phyloP scores from a whole-genome alignment of 352 stramenopile species.

The Phytophthora litchii region DNA sequence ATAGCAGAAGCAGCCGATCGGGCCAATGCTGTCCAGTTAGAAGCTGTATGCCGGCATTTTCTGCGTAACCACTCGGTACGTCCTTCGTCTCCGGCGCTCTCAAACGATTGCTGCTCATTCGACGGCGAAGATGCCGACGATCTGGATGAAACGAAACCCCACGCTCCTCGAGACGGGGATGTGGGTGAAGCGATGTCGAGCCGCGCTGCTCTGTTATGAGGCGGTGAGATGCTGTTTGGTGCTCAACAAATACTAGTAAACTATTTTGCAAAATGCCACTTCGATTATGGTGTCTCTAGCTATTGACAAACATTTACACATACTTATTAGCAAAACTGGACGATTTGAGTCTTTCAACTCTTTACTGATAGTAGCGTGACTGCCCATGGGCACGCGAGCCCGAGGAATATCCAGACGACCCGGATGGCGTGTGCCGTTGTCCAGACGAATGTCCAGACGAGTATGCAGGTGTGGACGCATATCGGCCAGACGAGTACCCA shows the following conservation, averaged over 20 bases:
- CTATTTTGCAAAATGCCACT: slow-evolving; percentile 34
- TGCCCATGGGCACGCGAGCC: slow-evolving; percentile 22
- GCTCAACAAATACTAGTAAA: slow-evolving; percentile 15
- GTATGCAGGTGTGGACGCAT: slow-evolving; percentile 18
- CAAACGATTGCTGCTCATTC: slow-evolving; percentile 24
- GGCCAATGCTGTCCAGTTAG: slow-evolving; percentile 91
- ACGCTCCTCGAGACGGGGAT: slow-evolving; percentile 16
- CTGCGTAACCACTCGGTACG: slow-evolving; percentile 77
- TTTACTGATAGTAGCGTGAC: slow-evolving; percentile 30
- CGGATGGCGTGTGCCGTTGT: slow-evolving; percentile 18
- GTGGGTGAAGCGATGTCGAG: slow-evolving; percentile 19
- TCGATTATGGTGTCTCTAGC: slow-evolving; percentile 27
- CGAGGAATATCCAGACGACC: slow-evolving; percentile 27
- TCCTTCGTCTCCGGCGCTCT: slow-evolving; percentile 2
- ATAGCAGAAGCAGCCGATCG: slow-evolving; percentile 90
- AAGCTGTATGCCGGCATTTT: slow-evolving; percentile 93
- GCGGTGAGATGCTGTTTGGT: slow-evolving; percentile 9
- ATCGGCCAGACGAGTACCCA: slow-evolving; percentile 16
- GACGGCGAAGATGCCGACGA: slow-evolving; percentile 19
- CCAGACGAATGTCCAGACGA: slow-evolving; percentile 15
- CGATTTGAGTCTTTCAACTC: not conserved
- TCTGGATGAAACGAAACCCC: slow-evolving; percentile 23
- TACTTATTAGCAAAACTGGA: slow-evolving; percentile 27
- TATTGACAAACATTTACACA: slow-evolving; percentile 22
- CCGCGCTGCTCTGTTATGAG: slow-evolving; percentile 28